phyloP scores from a whole-genome alignment of 2,329 filamentous ascomycete species.

The Aureobasidium sp. region DNA sequence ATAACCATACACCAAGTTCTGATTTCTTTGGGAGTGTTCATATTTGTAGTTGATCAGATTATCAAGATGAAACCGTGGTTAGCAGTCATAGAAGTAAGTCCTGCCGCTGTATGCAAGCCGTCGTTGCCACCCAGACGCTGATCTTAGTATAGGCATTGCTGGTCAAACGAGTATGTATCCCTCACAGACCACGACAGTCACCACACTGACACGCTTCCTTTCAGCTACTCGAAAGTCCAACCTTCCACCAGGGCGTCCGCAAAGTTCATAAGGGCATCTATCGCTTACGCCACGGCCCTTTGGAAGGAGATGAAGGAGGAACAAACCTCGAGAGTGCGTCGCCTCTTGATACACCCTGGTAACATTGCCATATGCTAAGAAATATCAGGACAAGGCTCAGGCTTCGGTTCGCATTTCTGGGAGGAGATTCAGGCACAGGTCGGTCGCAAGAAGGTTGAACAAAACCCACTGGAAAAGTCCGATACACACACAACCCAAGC shows the following conservation, averaged over 20 bases:
- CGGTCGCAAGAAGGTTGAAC: neutral
- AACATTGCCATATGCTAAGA: no score
- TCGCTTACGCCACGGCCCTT: slow-evolving; percentile 37
- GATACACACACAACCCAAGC: neutral
- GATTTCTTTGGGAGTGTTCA: neutral
- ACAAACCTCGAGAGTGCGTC: slow-evolving; percentile 35
- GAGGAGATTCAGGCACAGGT: slow-evolving; percentile 44
- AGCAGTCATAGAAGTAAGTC: slow-evolving; percentile 9
- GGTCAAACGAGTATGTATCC: slow-evolving; percentile 11
- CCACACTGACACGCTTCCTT: slow-evolving; percentile 19
- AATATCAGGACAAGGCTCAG: slow-evolving; percentile 19
- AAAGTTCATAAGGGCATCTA: slow-evolving; percentile 41
- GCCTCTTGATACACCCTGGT: neutral
- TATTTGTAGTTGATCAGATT: neutral
- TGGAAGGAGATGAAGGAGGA: slow-evolving; percentile 41
- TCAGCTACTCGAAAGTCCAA: slow-evolving; percentile 44
- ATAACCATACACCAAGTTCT: neutral
- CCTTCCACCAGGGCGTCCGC: slow-evolving; percentile 47
- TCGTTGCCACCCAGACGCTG: neutral
- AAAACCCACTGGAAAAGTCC: neutral
- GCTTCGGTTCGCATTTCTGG: slow-evolving; percentile 42
- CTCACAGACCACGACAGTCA: neutral
- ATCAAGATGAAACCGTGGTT: slow-evolving; percentile 8
- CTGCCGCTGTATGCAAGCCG: neutral
- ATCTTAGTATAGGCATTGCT: slow-evolving; percentile 8